Conservation (phyloP, 495 filamentous ascomycete species). For the Trichodelitschia bisporula region DNA sequence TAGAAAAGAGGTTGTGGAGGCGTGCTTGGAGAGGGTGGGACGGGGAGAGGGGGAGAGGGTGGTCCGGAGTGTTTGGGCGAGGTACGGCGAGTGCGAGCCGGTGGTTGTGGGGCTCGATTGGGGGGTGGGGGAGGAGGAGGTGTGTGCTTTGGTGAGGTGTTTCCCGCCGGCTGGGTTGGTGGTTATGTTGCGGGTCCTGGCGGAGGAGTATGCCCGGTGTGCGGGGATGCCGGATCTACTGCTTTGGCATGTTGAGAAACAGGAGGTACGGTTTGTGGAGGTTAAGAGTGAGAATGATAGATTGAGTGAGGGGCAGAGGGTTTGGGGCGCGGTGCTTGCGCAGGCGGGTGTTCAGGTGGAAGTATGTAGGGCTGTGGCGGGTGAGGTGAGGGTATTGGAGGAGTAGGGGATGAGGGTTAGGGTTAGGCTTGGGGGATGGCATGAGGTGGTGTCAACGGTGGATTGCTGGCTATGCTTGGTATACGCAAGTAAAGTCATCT, state of each 20-base stretch:
- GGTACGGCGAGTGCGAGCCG: conserved; percentile 40
- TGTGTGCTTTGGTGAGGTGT: conserved; percentile 57
- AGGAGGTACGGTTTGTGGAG: conserved; percentile 61
- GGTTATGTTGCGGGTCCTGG: conserved; percentile 70
- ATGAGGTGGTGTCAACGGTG: no score
- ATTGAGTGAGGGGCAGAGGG: conserved; percentile 80
- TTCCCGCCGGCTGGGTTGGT: conserved; percentile 61
- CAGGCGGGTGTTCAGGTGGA: conserved; percentile 69
- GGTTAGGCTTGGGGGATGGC: no score
- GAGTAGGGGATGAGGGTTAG: not conserved
- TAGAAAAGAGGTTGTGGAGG: no score
- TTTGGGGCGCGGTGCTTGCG: conserved; percentile 88
- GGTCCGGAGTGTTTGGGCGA: conserved; percentile 36
- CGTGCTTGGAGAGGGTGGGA: no score
- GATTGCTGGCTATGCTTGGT: no score
- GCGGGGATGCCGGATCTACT: conserved; percentile 86
- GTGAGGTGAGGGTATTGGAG: conserved; percentile 26
- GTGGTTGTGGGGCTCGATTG: conserved; percentile 82
- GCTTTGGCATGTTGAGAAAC: conserved; percentile 33
- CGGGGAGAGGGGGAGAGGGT: conserved; percentile 32
- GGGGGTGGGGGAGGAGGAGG: conserved; percentile 59
- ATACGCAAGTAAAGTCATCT: no score
- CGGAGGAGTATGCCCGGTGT: conserved; percentile 77
- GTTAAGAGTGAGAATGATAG: conserved; percentile 92
- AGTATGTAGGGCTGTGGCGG: conserved; percentile 68